A percentile compares a stretch with the other conserved stretches of the same genome.
Conservation (phyloP, 129 eudicot species). For the Logfia minima region DNA sequence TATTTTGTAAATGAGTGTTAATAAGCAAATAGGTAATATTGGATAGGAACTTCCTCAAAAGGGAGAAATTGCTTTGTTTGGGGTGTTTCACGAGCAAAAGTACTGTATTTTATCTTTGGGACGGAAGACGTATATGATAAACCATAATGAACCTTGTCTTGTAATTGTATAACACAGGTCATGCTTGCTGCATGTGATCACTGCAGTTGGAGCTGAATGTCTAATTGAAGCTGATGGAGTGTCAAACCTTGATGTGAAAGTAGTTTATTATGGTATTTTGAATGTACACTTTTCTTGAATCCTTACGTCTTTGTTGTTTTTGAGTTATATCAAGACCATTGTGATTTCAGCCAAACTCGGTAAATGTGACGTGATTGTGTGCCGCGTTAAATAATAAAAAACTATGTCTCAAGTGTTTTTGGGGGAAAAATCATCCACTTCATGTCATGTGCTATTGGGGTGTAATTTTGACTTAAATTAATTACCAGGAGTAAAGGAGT, state of each 20-base stretch:
- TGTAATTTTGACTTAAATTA: no score
- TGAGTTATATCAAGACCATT: slow-evolving; percentile 22
- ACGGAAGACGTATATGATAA: not conserved
- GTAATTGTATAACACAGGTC: not conserved
- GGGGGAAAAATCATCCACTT: not conserved
- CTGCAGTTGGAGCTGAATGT: slow-evolving; percentile 17
- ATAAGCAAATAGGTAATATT: not conserved
- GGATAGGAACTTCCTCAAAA: not conserved
- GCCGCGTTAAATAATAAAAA: slow-evolving; percentile 14
- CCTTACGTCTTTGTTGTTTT: slow-evolving; percentile 5
- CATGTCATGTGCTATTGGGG: not conserved
- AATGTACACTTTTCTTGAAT: slow-evolving; percentile 19
- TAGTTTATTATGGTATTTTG: slow-evolving; percentile 18
- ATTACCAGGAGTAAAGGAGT: no score
- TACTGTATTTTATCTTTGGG: not conserved
- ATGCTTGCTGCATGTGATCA: not conserved
- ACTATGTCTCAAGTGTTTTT: not conserved
- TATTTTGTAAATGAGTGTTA: not conserved
- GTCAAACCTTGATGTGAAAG: slow-evolving; percentile 7
- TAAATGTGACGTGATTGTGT: slow-evolving; percentile 20
- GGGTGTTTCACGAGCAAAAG: not conserved
- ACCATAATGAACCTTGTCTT: not conserved
- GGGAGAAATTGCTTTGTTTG: not conserved
- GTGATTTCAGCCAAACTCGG: slow-evolving; percentile 16
- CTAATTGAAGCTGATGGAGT: not conserved